A percentile compares a stretch with the other conserved stretches of the same genome.
Evolutionary conservation across 1,284 basidiomycete genomes (phyloP).

Genomic region (Cutaneotrichosporon sp.): DNA sequence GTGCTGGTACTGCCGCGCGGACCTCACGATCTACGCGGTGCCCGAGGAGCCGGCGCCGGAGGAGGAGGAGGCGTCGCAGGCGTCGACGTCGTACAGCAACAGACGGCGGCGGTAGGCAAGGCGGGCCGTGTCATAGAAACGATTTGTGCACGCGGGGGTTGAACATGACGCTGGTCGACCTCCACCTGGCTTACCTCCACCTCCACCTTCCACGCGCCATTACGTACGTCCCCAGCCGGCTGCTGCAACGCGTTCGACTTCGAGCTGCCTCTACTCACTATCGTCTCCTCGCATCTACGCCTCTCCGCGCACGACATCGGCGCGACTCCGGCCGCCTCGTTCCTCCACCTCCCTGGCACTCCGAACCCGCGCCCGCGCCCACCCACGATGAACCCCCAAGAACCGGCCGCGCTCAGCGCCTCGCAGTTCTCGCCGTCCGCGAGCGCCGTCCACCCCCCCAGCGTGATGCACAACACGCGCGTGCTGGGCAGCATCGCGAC

Average conservation of each 20-base stretch:
- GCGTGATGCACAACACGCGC: slow-evolving; percentile 68
- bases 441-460: slow-evolving; percentile 64
- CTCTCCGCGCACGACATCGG: too few species aligned
- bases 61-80: not conserved
- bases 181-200: too few species aligned
- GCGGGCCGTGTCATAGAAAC: too few species aligned
- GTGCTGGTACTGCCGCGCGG: not conserved
- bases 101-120: too few species aligned
- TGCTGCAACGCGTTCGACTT: too few species aligned
- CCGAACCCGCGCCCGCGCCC: too few species aligned
- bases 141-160: too few species aligned
- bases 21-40: not conserved
- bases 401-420: slow-evolving; percentile 27
- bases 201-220: too few species aligned
- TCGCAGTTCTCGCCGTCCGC: slow-evolving; percentile 40
- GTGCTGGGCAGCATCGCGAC: slow-evolving; percentile 55
- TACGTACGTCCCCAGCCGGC: not conserved
- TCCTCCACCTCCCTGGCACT: not conserved
- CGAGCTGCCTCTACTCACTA: too few species aligned
- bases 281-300: too few species aligned
- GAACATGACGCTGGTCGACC: too few species aligned
- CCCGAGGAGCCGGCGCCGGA: not conserved
- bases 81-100: not conserved
- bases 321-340: too few species aligned
- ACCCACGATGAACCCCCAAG: slow-evolving; percentile 36